phyloP scores from a whole-genome alignment of 208 protist species.

The Leptomonas pyrrhocoris region DNA sequence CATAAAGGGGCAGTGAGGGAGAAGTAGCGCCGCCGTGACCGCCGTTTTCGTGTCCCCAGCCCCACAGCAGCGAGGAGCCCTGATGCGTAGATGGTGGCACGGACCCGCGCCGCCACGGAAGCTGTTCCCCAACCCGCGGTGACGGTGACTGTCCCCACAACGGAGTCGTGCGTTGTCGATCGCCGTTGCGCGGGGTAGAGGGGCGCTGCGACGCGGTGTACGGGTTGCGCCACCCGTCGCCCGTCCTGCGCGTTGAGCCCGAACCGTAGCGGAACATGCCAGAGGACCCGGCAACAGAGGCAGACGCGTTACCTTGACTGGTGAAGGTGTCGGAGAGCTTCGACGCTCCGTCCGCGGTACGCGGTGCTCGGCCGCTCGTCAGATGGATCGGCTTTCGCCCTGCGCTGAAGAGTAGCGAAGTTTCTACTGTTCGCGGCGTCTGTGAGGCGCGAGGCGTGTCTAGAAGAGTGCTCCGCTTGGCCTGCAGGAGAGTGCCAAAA shows the following conservation, averaged over 20 bases:
- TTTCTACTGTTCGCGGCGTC: neutral
- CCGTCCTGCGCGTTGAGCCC: neutral
- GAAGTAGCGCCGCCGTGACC: neutral
- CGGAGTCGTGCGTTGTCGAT: neutral
- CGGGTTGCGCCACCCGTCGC: neutral
- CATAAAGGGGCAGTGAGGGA: conserved; percentile 8
- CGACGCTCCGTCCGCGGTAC: too few relatives aligned
- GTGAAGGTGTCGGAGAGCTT: neutral
- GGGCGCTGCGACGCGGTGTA: neutral
- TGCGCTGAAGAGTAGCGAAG: neutral
- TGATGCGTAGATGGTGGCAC: conserved; percentile 9
- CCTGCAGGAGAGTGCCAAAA: neutral
- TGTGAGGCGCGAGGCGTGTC: neutral
- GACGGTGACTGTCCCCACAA: neutral
- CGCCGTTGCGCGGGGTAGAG: neutral
- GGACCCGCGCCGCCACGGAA: conserved; percentile 21
- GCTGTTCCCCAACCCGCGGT: conserved; percentile 1
- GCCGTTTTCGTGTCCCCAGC: conserved; percentile 18
- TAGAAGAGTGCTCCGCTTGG: neutral
- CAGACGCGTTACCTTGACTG: neutral
- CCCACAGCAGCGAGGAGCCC: conserved; percentile 30
- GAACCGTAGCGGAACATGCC: conserved; percentile 22
- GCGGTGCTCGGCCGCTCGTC: neutral
- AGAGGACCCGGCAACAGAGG: neutral
- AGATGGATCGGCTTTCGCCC: neutral